A percentile compares a stretch with the other conserved stretches of the same genome.
These are phyloP conservation scores for Gossypium mustelinum DNA, from an alignment of 345 rosid species.

Conservation along the genomic window DNA sequence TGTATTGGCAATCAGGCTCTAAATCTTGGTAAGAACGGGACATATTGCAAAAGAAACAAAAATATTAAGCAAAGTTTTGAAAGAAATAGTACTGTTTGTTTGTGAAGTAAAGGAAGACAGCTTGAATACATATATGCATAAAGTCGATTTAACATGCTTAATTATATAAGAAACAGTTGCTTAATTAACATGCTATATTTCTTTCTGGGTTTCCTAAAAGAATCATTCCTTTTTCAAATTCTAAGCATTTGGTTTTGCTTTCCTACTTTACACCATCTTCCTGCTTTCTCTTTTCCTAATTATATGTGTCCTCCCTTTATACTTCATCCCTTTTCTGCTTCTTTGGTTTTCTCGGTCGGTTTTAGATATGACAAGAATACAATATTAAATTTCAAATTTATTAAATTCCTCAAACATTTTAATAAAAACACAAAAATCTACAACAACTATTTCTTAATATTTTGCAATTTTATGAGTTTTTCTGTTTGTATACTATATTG, in stretches of 20 bases:
- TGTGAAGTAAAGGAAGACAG: neutral
- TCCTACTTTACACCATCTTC: neutral
- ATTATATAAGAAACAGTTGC: neutral
- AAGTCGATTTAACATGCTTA: neutral
- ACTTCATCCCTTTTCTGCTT: neutral
- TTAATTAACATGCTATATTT: neutral
- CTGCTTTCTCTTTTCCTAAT: neutral
- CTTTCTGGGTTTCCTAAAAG: constrained; percentile 8
- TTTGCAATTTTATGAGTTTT: no score
- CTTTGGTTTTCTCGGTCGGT: neutral
- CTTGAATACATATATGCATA: neutral
- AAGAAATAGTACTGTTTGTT: neutral
- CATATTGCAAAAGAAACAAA: neutral
- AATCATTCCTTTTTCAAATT: constrained; percentile 7
- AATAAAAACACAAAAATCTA: no score
- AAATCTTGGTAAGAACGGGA: constrained; percentile 31
- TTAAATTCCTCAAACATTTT: no score
- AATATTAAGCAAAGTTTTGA: neutral
- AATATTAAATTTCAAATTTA: no score
- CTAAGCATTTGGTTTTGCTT: neutral
- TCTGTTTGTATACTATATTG: no score
- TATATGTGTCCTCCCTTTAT: neutral
- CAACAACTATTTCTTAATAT: no score
- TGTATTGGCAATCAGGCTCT: constrained; percentile 52
- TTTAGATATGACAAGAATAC: no score